A percentile compares a stretch with the other conserved stretches of the same genome.
These are phyloP conservation scores for Leccinum imitatum DNA, from an alignment of 768 basidiomycete species.

Conservation along the genomic window DNA sequence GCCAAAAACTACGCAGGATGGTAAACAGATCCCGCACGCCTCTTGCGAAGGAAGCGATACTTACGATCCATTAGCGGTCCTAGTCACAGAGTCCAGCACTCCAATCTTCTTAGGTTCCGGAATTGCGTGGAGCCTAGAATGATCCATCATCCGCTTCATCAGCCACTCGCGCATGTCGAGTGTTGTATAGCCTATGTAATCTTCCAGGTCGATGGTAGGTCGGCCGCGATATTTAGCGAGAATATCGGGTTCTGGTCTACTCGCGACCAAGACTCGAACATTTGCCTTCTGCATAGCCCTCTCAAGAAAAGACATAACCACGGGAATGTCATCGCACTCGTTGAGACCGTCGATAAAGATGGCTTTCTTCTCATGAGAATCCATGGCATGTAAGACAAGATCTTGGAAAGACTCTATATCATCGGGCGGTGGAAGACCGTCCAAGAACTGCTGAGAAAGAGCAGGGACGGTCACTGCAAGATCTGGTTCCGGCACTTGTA, in stretches of 20 bases:
- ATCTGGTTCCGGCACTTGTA: constrained; percentile 24
- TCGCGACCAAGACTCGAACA: constrained; percentile 25
- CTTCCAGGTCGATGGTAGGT: constrained; percentile 22
- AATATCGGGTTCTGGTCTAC: constrained; percentile 23
- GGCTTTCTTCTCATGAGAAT: constrained; percentile 19
- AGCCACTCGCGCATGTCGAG: constrained; percentile 27
- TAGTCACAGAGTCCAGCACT: constrained; percentile 17
- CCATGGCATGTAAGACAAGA: constrained; percentile 25
- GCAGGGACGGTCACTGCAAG: constrained; percentile 22
- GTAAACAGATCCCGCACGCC: not conserved
- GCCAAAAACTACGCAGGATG: constrained; percentile 23
- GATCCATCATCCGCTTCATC: constrained; percentile 26
- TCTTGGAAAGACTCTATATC: constrained; percentile 14
- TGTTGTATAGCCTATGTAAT: constrained; percentile 21
- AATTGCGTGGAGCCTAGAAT: constrained; percentile 23
- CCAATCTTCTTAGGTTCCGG: constrained; percentile 24
- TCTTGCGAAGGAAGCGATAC: not conserved
- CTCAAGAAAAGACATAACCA: constrained; percentile 25
- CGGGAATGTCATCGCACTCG: constrained; percentile 25
- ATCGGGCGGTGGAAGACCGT: constrained; percentile 21
- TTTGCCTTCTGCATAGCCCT: constrained; percentile 21
- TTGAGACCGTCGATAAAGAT: constrained; percentile 28
- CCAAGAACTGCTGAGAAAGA: constrained; percentile 14
- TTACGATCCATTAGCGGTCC: constrained; percentile 20
- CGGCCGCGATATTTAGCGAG: constrained; percentile 17